A percentile compares a stretch with the other conserved stretches of the same genome.
phyloP scores from a whole-genome alignment of 805 yeast species.

The Metschnikowia henanensis region DNA sequence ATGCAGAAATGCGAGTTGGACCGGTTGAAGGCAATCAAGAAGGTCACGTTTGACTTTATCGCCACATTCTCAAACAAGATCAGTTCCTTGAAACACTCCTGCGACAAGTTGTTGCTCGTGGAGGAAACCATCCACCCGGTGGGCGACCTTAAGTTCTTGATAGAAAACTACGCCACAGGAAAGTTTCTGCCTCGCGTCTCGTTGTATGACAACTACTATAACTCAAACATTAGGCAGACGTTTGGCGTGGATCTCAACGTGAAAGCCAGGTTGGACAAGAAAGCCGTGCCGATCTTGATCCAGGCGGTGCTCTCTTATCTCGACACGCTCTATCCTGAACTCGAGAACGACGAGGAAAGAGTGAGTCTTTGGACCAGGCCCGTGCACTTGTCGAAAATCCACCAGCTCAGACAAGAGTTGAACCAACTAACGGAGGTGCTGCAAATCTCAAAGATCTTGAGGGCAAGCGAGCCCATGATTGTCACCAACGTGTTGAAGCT shows the following conservation, averaged over 20 bases:
- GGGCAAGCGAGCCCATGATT: conserved; percentile 49
- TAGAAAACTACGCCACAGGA: conserved; percentile 73
- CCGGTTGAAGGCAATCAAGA: conserved; percentile 72
- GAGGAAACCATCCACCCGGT: conserved; percentile 75
- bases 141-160: conserved; percentile 62
- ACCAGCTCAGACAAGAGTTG: conserved; percentile 56
- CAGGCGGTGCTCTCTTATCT: conserved; percentile 63
- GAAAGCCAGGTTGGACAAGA: conserved; percentile 68
- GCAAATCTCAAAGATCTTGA: conserved; percentile 35
- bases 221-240: conserved; percentile 62
- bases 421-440: conserved; percentile 35
- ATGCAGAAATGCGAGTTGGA: conserved; percentile 85
- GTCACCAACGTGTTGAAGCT: conserved; percentile 70
- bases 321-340: conserved; percentile 69
- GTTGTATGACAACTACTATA: conserved; percentile 78
- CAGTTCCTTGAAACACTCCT: conserved; percentile 53
- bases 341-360: conserved; percentile 67
- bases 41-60: conserved; percentile 70
- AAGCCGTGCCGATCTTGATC: conserved; percentile 67
- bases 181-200: conserved; percentile 69
- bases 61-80: conserved; percentile 64
- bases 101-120: conserved; percentile 59
- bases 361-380: conserved; percentile 67
- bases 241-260: conserved; percentile 80
- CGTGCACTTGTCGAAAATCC: conserved; percentile 60